phyloP scores from a whole-genome alignment of 2,329 filamentous ascomycete species.

The Cercospora nicotianae region DNA sequence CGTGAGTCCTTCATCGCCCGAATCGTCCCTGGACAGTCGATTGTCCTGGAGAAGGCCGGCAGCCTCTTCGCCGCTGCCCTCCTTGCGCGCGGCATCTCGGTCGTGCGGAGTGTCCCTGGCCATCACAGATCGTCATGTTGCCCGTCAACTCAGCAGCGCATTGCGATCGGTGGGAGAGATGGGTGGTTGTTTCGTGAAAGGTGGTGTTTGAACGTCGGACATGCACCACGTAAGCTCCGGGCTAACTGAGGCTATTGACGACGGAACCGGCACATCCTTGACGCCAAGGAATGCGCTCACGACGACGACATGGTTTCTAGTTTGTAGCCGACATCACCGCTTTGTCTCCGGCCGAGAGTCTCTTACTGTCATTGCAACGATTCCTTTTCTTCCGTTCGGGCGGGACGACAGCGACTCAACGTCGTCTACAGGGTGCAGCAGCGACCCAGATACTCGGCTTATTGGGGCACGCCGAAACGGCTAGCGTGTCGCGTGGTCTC shows the following conservation, averaged over 20 bases:
- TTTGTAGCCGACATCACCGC: neutral
- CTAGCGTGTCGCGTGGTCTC: slow-evolving; percentile 6
- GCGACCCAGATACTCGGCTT: neutral
- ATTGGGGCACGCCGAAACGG: neutral
- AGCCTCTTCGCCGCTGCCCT: slow-evolving; percentile 31
- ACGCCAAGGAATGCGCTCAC: slow-evolving; percentile 1
- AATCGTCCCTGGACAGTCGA: slow-evolving; percentile 28
- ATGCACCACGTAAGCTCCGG: slow-evolving; percentile 10
- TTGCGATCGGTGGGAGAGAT: slow-evolving; percentile 2
- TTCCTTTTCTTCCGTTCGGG: no score
- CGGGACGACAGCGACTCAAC: neutral
- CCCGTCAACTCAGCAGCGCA: slow-evolving; percentile 19
- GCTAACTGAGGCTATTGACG: slow-evolving; percentile 10
- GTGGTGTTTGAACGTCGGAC: neutral
- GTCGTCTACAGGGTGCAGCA: neutral
- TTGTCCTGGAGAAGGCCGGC: slow-evolving; percentile 31
- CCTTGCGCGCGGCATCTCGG: slow-evolving; percentile 30
- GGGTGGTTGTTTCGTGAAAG: neutral
- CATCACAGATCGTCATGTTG: slow-evolving; percentile 41
- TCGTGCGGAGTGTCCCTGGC: slow-evolving; percentile 35
- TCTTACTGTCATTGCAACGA: neutral
- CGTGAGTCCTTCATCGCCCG: slow-evolving; percentile 30
- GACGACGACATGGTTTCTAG: neutral
- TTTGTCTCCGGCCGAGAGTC: neutral
- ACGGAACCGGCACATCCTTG: slow-evolving; percentile 1